Base-by-base conservation (phyloP, 768 basidiomycete genomes). In the Dacryopinax primogenitus region DNA sequence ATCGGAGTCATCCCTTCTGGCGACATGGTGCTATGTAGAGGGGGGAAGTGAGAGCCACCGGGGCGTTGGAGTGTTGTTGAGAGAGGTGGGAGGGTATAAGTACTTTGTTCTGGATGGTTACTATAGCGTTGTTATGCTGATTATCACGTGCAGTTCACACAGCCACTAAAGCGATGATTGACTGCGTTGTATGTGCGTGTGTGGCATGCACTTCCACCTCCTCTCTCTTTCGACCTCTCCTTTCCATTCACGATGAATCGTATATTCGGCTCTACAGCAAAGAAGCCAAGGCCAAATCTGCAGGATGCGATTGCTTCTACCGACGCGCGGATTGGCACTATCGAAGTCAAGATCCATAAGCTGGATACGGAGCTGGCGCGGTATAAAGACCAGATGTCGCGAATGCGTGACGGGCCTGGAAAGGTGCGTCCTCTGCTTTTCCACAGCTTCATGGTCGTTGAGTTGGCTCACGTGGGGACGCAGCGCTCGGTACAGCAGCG, bases 311-410 rank as follows among this genome's bases (percentile, higher is more conserved):
- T 99, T 73, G 77, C 83, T 63, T 86, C 92, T 67, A 96, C 92
- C 73, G 94, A 97, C 74, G 75, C 83, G 0, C 85, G 94, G 63
- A 82, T 91, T 74, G 85, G 86, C 30, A 85, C 88, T 13, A 89
- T 96, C 68, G 93, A 99, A 74, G 94, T 97, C 74, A 99, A 98
- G 79, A 79, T 99, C 70, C 88, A 87, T 78, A 99, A 98, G 75
- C 82, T 99, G 32, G 94, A 98, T 71, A 94, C 86, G 3, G 96
- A 99, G 73, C 82, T 99, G 21, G 80, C 79, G 61, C 81, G 89
- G 37, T 97, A 96, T 79, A 92, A 93, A 75, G 92, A 94, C 64
- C 96, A 98, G 77, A 91, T 99, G 90, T 82, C 85, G 70, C 95
- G 92, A 76, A 79, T 99, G 73, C 81, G 92, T 26, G 87, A 86